A percentile compares a stretch with the other conserved stretches of the same genome.
These are phyloP conservation scores for Drechslera avenae DNA, from an alignment of 2,329 filamentous ascomycete genomes.

Conservation along the genomic window DNA sequence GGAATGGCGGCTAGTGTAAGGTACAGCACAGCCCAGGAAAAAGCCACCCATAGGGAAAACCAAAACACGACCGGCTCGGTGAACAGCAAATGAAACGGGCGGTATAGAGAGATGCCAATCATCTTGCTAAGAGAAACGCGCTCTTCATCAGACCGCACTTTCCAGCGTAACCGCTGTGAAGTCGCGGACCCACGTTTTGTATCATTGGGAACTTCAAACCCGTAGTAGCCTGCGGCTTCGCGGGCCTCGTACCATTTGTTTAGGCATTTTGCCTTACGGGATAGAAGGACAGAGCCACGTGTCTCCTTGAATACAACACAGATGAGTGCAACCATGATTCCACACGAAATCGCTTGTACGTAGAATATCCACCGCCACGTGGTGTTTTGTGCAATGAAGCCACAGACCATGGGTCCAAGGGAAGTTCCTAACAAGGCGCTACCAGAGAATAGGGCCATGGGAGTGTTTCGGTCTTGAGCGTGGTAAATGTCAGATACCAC, in stretches of 20 bases:
- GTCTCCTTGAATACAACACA: slow-evolving; percentile 79
- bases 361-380: slow-evolving; percentile 90
- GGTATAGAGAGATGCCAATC: slow-evolving; percentile 73
- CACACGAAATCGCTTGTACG: slow-evolving; percentile 75
- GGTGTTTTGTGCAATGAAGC: slow-evolving; percentile 69
- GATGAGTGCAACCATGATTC: slow-evolving; percentile 66
- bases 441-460: slow-evolving; percentile 89
- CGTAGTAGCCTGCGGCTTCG: slow-evolving; percentile 67
- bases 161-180: slow-evolving; percentile 72
- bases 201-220: slow-evolving; percentile 54
- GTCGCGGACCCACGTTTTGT: slow-evolving; percentile 33
- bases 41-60: slow-evolving; percentile 88
- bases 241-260: slow-evolving; percentile 80
- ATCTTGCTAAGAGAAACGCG: slow-evolving; percentile 69
- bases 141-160: slow-evolving; percentile 78
- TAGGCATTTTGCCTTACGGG: slow-evolving; percentile 71
- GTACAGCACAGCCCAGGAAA: slow-evolving; percentile 89
- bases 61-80: slow-evolving; percentile 82
- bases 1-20: slow-evolving; percentile 82
- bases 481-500: slow-evolving; percentile 87
- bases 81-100: slow-evolving; percentile 77
- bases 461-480: slow-evolving; percentile 77
- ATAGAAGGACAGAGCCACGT: slow-evolving; percentile 77
- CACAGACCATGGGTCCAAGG: slow-evolving; percentile 72
- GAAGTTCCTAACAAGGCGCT: slow-evolving; percentile 79